phyloP scores from a whole-genome alignment of 805 yeast genomes.

The Hanseniaspora guilliermondii region DNA sequence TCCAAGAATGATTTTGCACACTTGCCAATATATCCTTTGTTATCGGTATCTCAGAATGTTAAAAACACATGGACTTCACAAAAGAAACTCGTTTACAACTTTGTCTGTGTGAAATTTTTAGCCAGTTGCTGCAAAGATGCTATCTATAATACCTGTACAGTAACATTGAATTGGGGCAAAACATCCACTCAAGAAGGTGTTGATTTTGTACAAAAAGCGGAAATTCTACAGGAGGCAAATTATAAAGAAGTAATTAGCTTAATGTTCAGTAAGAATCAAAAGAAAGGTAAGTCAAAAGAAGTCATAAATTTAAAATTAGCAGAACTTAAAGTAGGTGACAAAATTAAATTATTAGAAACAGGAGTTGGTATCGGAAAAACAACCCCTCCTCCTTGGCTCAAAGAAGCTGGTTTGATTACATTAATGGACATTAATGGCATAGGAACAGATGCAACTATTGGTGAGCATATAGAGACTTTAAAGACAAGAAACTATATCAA shows the following conservation, averaged over 20 bases:
- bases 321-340: slow-evolving; percentile 41
- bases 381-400: slow-evolving; percentile 66
- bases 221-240: slow-evolving; percentile 61
- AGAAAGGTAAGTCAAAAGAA: slow-evolving; percentile 17
- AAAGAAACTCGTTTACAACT: slow-evolving; percentile 70
- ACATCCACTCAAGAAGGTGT: slow-evolving; percentile 32
- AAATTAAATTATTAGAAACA: slow-evolving; percentile 42
- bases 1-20: slow-evolving; percentile 86
- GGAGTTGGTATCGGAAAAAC: slow-evolving; percentile 65
- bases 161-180: slow-evolving; percentile 57
- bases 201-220: slow-evolving; percentile 56
- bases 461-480: slow-evolving; percentile 87
- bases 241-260: slow-evolving; percentile 32
- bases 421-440: slow-evolving; percentile 95
- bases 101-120: slow-evolving; percentile 69
- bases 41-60: slow-evolving; percentile 24
- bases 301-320: not conserved
- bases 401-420: slow-evolving; percentile 84
- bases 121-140: slow-evolving; percentile 93
- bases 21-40: slow-evolving; percentile 89
- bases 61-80: slow-evolving; percentile 23
- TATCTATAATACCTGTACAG: slow-evolving; percentile 53
- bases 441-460: slow-evolving; percentile 98
- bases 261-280: not conserved
- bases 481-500: slow-evolving; percentile 53